These are phyloP conservation scores for Yamadazyma taylorii DNA, from an alignment of 1,139 yeast genomes.

Conservation along the genomic window DNA sequence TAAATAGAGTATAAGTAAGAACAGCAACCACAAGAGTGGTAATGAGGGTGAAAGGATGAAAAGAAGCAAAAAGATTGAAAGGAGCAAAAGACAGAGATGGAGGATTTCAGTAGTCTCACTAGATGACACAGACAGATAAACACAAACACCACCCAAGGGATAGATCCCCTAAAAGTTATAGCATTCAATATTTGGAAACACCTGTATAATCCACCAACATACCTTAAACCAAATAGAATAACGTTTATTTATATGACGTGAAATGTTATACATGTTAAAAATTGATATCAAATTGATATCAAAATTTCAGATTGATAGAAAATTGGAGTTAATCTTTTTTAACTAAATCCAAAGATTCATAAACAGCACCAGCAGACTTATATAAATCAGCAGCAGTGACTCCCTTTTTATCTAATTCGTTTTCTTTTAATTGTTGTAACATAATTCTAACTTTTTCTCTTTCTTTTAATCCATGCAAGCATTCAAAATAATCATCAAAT, in stretches of 20 bases:
- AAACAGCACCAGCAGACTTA: slow-evolving; percentile 43
- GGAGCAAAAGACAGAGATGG: slow-evolving; percentile 6
- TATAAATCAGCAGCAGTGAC: slow-evolving; percentile 46
- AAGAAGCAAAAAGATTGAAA: too few relatives aligned
- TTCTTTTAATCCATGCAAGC: slow-evolving; percentile 50
- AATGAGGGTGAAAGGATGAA: background rate
- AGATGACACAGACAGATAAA: slow-evolving; percentile 1
- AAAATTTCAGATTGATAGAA: background rate
- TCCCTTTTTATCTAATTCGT: slow-evolving; percentile 40
- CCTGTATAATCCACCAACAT: too few relatives aligned
- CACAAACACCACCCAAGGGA: too few relatives aligned
- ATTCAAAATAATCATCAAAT: slow-evolving; percentile 50
- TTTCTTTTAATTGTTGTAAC: slow-evolving; percentile 49
- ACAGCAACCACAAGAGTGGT: background rate
- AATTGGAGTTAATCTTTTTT: slow-evolving; percentile 17
- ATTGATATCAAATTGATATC: background rate
- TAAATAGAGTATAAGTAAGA: too few relatives aligned
- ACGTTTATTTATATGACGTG: slow-evolving; percentile 2
- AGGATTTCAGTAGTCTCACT: slow-evolving; percentile 21
- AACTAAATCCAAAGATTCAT: slow-evolving; percentile 49
- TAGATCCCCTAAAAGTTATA: too few relatives aligned
- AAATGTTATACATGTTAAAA: background rate
- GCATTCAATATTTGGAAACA: too few relatives aligned
- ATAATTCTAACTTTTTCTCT: slow-evolving; percentile 48
- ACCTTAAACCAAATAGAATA: too few relatives aligned